Base-by-base conservation (phyloP, 192 early-diverging fungal species). In the Entrophospora sp. region DNA sequence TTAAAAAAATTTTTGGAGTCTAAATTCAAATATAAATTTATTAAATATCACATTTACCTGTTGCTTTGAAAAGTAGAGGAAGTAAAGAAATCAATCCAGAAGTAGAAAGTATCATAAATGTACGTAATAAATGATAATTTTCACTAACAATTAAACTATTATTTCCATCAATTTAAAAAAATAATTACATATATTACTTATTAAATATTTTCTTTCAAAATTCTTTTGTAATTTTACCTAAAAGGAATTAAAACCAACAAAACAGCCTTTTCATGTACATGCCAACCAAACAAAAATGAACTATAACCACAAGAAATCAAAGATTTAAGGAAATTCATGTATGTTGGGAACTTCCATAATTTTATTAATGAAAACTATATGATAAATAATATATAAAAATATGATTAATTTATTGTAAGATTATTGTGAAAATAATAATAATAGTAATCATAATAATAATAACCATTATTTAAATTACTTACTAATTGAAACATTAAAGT, bases 231-330 rank as follows among this genome's bases (percentile, higher is more conserved):
- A 8, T 32, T 28, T 40, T 75, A 87, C 86, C 78, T 73, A 36
- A 85, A 74, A 18, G 88, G 88, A 42, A 89, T 78, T 63, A 86
- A 64, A 25, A 92, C 81, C 61, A 96, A 62, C 61, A 98, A 75
- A 13, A 95, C 84, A 0, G 96, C 96, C 72, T 98, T 98, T 65
- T 98, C 96, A 64, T 98, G 96, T 16, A 98, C 96, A 76, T 98
- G 96, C 94, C 94, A 98, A 35, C 94, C 93, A 75, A 95, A 96
- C 67, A 95, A 68, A 71, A 89, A 98, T 24, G 93, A 92, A 5
- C 88, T 81, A 56, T 88, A 94, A 2, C 85, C 91, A 57, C 89
- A 92, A 20, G 93, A 75, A 5, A 91, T 84, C 10, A 96, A 68
- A 0, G 82, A 81, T 51, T 86, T 75, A 24, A 96, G 34, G 56